A percentile compares a stretch with the other conserved stretches of the same genome.
phyloP scores from a whole-genome alignment of 1,139 yeast genomes.

The Hansenula sp. region DNA sequence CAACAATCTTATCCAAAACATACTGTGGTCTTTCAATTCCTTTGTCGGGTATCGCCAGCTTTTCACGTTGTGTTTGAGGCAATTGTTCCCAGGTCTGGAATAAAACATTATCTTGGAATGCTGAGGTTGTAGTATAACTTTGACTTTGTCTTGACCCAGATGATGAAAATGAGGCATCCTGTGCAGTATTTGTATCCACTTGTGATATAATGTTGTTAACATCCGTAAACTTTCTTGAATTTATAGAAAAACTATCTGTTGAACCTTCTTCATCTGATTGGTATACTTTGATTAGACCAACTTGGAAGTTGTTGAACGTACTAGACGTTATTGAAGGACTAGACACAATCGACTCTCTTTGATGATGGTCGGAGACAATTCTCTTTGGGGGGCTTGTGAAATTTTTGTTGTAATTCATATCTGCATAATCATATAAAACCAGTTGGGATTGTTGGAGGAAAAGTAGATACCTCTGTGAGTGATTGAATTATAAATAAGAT shows the following conservation, averaged over 20 bases:
- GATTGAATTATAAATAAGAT: too few relatives aligned
- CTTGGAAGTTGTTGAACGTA: conserved; percentile 1
- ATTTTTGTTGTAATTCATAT: neutral
- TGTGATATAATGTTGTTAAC: neutral
- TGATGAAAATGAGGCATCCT: neutral
- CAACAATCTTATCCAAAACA: conserved; percentile 7
- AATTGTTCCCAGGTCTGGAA: neutral
- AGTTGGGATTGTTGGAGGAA: too few relatives aligned
- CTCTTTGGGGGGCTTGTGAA: neutral
- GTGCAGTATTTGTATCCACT: neutral
- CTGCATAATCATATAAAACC: neutral
- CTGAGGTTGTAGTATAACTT: neutral
- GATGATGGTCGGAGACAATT: neutral
- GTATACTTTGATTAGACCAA: conserved; percentile 1
- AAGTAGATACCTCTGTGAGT: too few relatives aligned
- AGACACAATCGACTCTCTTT: neutral
- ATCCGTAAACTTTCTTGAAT: neutral
- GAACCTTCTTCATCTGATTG: conserved; percentile 1
- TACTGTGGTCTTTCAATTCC: conserved; percentile 7
- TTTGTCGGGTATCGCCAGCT: neutral
- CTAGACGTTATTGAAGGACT: neutral
- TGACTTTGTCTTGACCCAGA: neutral
- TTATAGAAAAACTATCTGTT: conserved; percentile 1
- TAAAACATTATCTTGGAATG: neutral
- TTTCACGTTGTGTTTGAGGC: neutral